These are phyloP conservation scores for Podospora appendiculata DNA, from an alignment of 495 filamentous ascomycete genomes.

Conservation along the genomic window DNA sequence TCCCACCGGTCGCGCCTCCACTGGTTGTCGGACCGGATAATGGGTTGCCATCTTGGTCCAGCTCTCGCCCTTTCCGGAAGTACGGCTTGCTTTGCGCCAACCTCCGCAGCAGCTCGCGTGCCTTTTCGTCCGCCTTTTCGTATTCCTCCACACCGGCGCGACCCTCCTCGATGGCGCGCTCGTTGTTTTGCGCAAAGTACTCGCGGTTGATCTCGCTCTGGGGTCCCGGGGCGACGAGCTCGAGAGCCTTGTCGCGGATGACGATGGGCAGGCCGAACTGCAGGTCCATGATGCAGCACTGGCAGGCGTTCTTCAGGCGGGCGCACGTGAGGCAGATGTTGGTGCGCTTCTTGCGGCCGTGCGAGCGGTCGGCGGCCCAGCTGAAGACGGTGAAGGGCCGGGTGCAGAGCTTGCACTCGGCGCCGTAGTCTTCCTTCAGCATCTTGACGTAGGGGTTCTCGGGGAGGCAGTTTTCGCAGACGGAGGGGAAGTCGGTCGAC, in stretches of 20 bases:
- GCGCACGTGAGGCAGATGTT: constrained; percentile 94
- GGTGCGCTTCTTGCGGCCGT: constrained; percentile 79
- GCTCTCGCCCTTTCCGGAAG: constrained; percentile 73
- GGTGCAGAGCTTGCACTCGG: constrained; percentile 79
- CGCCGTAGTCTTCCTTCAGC: constrained; percentile 91
- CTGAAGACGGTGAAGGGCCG: constrained; percentile 93
- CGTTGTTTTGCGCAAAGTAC: constrained; percentile 95
- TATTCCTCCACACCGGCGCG: constrained; percentile 71
- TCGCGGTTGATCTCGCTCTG: constrained; percentile 87
- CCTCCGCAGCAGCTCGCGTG: constrained; percentile 73
- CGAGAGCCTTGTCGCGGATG: constrained; percentile 92
- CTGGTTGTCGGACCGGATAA: constrained; percentile 26
- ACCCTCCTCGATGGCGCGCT: constrained; percentile 89
- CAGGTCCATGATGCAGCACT: constrained; percentile 97
- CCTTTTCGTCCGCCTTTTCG: constrained; percentile 95
- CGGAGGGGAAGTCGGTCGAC: constrained; percentile 71
- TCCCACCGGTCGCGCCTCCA: constrained; percentile 35
- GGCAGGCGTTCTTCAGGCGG: constrained; percentile 93
- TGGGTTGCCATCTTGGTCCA: constrained; percentile 45
- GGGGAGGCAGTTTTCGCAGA: constrained; percentile 73
- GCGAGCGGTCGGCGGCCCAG: constrained; percentile 82
- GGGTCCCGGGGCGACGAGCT: constrained; percentile 91
- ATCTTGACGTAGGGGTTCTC: constrained; percentile 98
- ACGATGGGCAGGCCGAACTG: constrained; percentile 90
- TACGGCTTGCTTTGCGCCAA: constrained; percentile 91